Conservation (phyloP, 73 alveolate species). For the Durusdinium trenchii region DNA sequence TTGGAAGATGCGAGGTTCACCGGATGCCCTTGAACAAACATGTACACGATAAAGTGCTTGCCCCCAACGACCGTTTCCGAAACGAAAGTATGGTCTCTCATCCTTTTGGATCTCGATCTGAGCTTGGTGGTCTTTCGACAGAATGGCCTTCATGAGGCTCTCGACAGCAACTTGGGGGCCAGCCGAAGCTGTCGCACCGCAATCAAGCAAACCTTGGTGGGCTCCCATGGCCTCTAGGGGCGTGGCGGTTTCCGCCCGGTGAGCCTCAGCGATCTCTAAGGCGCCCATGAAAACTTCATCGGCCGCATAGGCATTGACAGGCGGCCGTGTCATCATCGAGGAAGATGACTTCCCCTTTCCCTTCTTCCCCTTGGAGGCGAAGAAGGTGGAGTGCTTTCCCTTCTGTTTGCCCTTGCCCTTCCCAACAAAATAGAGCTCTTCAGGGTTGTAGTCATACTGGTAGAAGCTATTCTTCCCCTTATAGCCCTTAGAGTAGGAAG, state of each 20-base stretch:
- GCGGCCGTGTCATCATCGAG: not conserved
- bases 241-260: not conserved
- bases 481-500: not conserved
- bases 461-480: not conserved
- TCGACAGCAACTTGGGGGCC: not conserved
- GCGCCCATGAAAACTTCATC: not conserved
- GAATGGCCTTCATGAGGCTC: not conserved
- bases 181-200: conserved; percentile 10
- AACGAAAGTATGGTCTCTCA: conserved; percentile 36
- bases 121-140: conserved; percentile 4
- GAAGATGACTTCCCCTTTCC: not conserved
- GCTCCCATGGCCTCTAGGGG: not conserved
- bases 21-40: not conserved
- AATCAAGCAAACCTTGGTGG: not conserved
- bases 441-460: not conserved
- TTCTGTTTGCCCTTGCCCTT: not conserved
- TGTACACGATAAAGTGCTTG: not conserved
- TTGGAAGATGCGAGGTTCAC: not conserved
- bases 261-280: not conserved
- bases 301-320: conserved; percentile 7
- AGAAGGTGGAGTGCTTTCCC: not conserved
- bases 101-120: not conserved
- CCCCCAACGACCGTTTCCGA: conserved; percentile 50
- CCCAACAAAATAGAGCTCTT: not conserved
- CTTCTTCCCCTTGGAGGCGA: not conserved